Evolutionary conservation across 2,329 filamentous ascomycete genomes (phyloP), one percentile per base, ranked within the genome.

Genomic region (Ophiostoma himal-ulmi): DNA sequence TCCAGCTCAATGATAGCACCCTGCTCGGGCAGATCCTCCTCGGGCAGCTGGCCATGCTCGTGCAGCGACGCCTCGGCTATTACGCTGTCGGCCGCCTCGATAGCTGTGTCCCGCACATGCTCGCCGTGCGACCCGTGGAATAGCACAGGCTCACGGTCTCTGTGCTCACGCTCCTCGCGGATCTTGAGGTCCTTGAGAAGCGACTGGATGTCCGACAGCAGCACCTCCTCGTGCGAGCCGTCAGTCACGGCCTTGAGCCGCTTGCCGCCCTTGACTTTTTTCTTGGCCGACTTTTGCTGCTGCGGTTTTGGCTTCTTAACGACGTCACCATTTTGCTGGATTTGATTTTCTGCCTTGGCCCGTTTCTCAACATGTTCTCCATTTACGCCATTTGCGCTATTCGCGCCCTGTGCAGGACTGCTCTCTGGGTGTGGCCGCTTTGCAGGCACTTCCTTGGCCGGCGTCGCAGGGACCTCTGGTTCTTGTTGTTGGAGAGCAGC

Each of bases 1-100:
- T 90, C 88, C 57, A 98, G 86, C 69, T 97, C 89, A 57, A 95
- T 87, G 78, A 96, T 92, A 6, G 88, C 85, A 71, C 91, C 91
- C 54, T 83, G 83, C 74, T 89, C 86, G 1, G 91, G 91, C 1
- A 93, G 80, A 39, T 77, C 48, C 6, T 74, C 71, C 3, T 75
- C 71, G 36, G 1, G 72, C 71, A 3, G 74, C 73, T 57, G 14
- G 30, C 67, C 68, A 1, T 22, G 20, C 30, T 69, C 60, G 37
- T 52, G 20, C 1, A n/a, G 41, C 8, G n/a, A 39, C 26, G 64
- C 57, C 8, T 36, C 34, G 26, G 37, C 57, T 7, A 13, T 44
- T 3, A 14, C 48, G 10, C 68, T 37, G 64, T 67, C 71, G n/a
- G 68, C 60, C 11, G 39, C 41, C 17, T 69, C 62, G 5, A 39